Evolutionary conservation across 805 yeast species (phyloP).

Genomic region (Schwanniomyces sp.): DNA sequence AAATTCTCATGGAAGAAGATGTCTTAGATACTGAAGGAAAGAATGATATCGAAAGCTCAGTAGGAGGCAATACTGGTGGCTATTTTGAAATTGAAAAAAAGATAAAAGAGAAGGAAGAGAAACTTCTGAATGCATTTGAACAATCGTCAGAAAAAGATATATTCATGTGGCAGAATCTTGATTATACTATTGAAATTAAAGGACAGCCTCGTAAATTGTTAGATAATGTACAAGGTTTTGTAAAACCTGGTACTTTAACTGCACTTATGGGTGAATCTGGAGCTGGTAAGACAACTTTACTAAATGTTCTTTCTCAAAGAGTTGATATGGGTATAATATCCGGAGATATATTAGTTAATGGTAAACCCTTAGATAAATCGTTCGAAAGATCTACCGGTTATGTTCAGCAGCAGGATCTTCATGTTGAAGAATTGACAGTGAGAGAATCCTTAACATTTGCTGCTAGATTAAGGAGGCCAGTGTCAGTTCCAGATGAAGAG

Average conservation of each 20-base stretch:
- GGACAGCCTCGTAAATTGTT: conserved; percentile 50
- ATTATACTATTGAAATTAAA: conserved; percentile 56
- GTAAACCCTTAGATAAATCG: conserved; percentile 20
- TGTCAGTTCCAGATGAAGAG: conserved; percentile 15
- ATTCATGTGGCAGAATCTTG: conserved; percentile 77
- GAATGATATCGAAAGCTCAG: conserved; percentile 26
- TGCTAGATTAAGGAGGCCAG: conserved; percentile 28
- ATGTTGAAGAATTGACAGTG: conserved; percentile 30
- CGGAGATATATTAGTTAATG: conserved; percentile 38
- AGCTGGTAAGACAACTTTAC: conserved; percentile 45
- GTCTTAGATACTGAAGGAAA: conserved; percentile 27
- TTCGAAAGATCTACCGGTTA: conserved; percentile 36
- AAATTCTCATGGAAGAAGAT: background rate
- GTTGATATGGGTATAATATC: conserved; percentile 20
- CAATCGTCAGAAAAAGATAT: conserved; percentile 25
- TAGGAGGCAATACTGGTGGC: conserved; percentile 8
- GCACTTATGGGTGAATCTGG: conserved; percentile 64
- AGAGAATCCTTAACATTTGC: conserved; percentile 26
- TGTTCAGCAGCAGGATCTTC: conserved; percentile 35
- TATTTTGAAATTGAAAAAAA: conserved; percentile 21
- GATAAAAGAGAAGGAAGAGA: conserved; percentile 18
- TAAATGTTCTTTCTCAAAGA: conserved; percentile 36
- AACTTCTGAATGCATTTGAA: conserved; percentile 10
- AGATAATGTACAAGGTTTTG: conserved; percentile 75
- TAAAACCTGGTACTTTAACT: conserved; percentile 78